Base-by-base conservation (phyloP, 164 flowering plant genomes). In the Saururus chinensis region DNA sequence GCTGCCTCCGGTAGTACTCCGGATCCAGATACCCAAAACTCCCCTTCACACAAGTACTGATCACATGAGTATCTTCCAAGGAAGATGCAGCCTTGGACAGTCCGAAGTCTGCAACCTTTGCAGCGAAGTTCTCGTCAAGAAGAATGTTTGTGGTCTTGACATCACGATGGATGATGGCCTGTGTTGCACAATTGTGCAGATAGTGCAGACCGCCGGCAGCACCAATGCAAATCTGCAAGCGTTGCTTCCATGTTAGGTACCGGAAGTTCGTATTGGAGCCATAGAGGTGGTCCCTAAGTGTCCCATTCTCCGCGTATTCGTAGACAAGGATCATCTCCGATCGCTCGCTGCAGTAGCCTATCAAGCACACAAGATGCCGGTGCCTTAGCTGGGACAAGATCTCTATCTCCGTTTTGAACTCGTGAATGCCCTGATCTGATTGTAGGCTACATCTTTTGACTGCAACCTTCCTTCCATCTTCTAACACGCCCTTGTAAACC, bases 371-470 rank as follows among this genome's bases (percentile, higher is more conserved):
- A 37, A 68, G 61, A 42, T 68, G 37, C 37, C n/a, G 37, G 37
- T 30, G 52, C 52, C 3, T 14, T 19, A 49, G 52, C 3, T 49
- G 2, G 19, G 52, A 88, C 58, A 91, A 93, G 60, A 82, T 67
- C 57, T 88, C 93, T 65, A 91, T 19, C 52, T 49, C 52, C 9
- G 52, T 49, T 19, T 49, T 4, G 52, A 49, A 49, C 52, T 49
- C 52, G 52, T 49, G 3, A 13, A 66, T 53, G 64, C 81, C 64
- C 80, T 88, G 4, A 79, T 77, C 75, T 80, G 88, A 59, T 85
- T 86, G 64, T 85, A 86, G 0, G 96, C 84, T 13, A 87, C 88
- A 0, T 64, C 98, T 78, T 66, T 91, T 91, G 12, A 91, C 92
- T 4, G 98, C 98, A 30, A 91, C 95, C 51, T 84, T 88, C 64